Evolutionary conservation across 1,139 yeast genomes (phyloP).

Genomic region (Taphrina pruni): DNA sequence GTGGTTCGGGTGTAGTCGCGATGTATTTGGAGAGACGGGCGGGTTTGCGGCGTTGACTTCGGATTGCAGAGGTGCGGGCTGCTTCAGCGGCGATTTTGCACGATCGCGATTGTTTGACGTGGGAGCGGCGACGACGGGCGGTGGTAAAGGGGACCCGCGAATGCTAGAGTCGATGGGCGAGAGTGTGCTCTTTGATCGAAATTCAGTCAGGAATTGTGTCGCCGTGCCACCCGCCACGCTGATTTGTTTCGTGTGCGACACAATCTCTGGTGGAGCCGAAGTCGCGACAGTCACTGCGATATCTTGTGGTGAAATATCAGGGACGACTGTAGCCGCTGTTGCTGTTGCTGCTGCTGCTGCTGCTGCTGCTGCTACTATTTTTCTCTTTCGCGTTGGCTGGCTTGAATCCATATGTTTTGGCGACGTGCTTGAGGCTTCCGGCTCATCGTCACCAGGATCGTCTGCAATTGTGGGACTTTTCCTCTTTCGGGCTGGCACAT

Average conservation of each 20-base stretch:
- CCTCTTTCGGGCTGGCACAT: background rate
- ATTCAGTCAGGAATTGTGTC: slow-evolving; percentile 17
- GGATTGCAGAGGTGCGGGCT: background rate
- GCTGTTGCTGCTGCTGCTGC: too few relatives aligned
- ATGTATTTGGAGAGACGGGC: slow-evolving; percentile 2
- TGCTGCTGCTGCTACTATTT: background rate
- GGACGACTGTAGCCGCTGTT: background rate
- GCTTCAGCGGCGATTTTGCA: slow-evolving; percentile 7
- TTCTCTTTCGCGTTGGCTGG: background rate
- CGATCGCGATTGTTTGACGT: background rate
- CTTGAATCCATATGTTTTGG: background rate
- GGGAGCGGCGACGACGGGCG: background rate
- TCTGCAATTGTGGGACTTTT: background rate
- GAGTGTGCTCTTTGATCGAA: slow-evolving; percentile 10
- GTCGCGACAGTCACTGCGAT: slow-evolving; percentile 14
- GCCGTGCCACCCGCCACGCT: slow-evolving; percentile 6
- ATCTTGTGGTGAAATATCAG: slow-evolving; percentile 1
- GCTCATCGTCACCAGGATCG: background rate
- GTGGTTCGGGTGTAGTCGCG: background rate
- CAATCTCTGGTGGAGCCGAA: slow-evolving; percentile 8
- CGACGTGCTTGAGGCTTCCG: background rate
- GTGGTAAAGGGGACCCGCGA: slow-evolving; percentile 30
- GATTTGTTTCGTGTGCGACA: slow-evolving; percentile 2
- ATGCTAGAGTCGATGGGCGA: slow-evolving; percentile 28
- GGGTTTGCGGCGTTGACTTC: slow-evolving; percentile 17